A percentile compares a stretch with the other conserved stretches of the same genome.
These are phyloP conservation scores for Clarireedia sp. DNA, from an alignment of 2,329 filamentous ascomycete genomes.

Conservation along the genomic window DNA sequence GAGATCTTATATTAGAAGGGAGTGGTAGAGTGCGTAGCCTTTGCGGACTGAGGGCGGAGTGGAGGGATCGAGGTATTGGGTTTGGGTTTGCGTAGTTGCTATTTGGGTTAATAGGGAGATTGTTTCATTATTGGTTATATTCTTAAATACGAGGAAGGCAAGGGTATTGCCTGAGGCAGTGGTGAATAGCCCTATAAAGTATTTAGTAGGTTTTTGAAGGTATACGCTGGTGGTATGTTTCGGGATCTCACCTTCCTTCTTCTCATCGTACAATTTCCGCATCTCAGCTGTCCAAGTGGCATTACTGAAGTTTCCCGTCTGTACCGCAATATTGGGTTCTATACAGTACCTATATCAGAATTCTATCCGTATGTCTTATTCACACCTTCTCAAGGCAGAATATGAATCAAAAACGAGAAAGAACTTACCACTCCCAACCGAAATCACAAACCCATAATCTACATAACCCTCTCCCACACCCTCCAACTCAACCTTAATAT, in stretches of 20 bases:
- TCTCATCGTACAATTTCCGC: not conserved
- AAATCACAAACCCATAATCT: conserved; percentile 30
- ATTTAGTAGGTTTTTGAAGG: not conserved
- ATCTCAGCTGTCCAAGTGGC: conserved; percentile 6
- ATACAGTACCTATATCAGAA: not conserved
- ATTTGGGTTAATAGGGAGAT: not conserved
- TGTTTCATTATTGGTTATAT: not conserved
- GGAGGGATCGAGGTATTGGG: conserved; percentile 3
- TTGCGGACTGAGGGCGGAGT: not conserved
- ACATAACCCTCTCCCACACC: conserved; percentile 45
- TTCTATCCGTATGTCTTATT: not conserved
- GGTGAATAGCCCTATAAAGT: conserved; percentile 1
- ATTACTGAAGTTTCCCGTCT: conserved; percentile 6
- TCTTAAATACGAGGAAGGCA: conserved; percentile 1
- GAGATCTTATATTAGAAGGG: not conserved
- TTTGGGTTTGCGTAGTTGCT: not conserved
- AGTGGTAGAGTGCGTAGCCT: not conserved
- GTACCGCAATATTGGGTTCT: not conserved
- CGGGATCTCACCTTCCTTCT: not conserved
- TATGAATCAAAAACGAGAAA: too few relatives aligned
- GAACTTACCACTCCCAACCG: not conserved
- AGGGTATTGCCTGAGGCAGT: not conserved
- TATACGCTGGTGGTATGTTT: not conserved
- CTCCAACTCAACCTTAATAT: conserved; percentile 35
- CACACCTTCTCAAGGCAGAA: not conserved